Base-by-base conservation (phyloP, 768 basidiomycete genomes). In the Chalciporus piperatus region DNA sequence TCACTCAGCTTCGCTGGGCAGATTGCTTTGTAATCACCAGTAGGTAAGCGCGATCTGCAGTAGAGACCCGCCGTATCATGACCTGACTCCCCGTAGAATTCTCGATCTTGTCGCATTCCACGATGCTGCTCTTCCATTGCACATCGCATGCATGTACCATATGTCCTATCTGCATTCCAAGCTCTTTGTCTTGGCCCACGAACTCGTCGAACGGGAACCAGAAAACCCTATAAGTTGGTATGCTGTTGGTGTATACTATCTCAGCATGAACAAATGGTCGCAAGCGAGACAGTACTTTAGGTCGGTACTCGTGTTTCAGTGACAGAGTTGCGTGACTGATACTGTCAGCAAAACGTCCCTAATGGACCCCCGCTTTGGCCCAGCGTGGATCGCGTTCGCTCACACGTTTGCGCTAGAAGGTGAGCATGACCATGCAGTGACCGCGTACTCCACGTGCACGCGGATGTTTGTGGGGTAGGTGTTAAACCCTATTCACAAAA, bases 131-230 rank as follows among this genome's bases (percentile, higher is more conserved):
- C 86, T 98, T 73, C 93, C 95, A 0, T 67, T 98, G 52, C 96
- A 99, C 64, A 86, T 99, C 30, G 94, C 96, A 4, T 98, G 96
- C 79, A 96, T 98, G 92, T 90, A 95, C 65, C 96, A 99, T 69
- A 77, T 98, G 17, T 82, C 86, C 22, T 87, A 96, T 66, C 74
- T 98, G 11, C 90, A 95, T 60, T 94, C 95, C 3, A 87, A 88
- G 59, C 81, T 99, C 6, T 99, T 98, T 73, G 87, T 99, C 56
- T 79, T 98, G 35, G 97, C 97, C 0, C 97, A 98, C 62, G 92
- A 97, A 64, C 81, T 99, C 66, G 94, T 98, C 16, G 92, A 98
- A 48, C 83, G 83, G 42, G 95, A 98, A 64, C 95, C 97, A 0
- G 91, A 94, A 63, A 87, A 90, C 39, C 85, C 93, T 1, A 81